These are phyloP conservation scores for Blastobotrys mokoenaii DNA, from an alignment of 805 yeast genomes.

Conservation along the genomic window DNA sequence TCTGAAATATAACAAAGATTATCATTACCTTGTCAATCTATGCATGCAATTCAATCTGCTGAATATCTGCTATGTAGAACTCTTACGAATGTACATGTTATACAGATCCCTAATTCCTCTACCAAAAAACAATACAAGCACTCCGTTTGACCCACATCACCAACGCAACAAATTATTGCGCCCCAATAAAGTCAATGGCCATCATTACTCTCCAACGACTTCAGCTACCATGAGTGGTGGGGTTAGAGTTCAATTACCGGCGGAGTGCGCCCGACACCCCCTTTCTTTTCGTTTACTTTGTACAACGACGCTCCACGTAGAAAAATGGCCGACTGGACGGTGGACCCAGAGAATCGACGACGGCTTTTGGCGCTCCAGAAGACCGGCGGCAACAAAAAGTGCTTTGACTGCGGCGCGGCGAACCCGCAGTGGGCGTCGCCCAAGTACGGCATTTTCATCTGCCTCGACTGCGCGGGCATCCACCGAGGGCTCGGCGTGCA, in stretches of 20 bases:
- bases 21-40: no score
- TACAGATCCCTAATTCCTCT: no score
- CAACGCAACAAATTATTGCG: no score
- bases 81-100: no score
- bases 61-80: no score
- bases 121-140: no score
- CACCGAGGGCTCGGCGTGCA: conserved; percentile 94
- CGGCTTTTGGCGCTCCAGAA: conserved; percentile 57
- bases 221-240: no score
- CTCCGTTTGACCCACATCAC: no score
- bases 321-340: conserved; percentile 58
- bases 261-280: not conserved
- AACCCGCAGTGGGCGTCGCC: conserved; percentile 99
- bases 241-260: not conserved
- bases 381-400: conserved; percentile 71
- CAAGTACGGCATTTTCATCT: conserved; percentile 92
- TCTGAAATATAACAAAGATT: no score
- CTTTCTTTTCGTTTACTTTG: not conserved
- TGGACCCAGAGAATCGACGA: conserved; percentile 88
- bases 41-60: no score
- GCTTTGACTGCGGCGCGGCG: conserved; percentile 91
- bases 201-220: no score
- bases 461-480: conserved; percentile 95
- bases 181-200: no score
- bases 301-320: not conserved